Conservation (phyloP, 306 rosid species). For the Casuarina cunninghamiana region DNA sequence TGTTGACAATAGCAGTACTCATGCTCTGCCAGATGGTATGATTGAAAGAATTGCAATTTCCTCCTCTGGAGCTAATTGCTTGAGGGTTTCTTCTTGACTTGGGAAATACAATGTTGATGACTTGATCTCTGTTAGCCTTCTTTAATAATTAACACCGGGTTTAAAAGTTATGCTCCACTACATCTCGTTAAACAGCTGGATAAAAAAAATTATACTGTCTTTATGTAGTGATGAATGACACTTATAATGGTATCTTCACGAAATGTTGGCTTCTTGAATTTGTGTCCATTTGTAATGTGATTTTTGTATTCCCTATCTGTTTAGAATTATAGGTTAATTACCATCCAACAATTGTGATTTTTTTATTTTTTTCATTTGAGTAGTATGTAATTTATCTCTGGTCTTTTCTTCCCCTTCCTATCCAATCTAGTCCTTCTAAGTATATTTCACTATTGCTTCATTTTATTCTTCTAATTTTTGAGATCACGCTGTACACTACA, state of each 20-base stretch:
- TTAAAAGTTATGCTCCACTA: too few relatives aligned
- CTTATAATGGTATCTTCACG: neutral
- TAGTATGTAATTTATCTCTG: neutral
- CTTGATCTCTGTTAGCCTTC: conserved; percentile 5
- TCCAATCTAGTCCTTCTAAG: too few relatives aligned
- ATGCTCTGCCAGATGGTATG: conserved; percentile 60
- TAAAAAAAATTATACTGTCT: neutral
- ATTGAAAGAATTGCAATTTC: neutral
- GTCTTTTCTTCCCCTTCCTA: neutral
- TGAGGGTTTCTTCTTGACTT: conserved; percentile 11
- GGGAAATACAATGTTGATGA: conserved; percentile 19
- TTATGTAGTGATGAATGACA: neutral
- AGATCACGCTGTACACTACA: neutral
- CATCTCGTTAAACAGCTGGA: neutral
- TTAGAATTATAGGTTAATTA: neutral
- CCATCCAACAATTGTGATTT: neutral
- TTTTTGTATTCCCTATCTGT: neutral
- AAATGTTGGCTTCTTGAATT: neutral
- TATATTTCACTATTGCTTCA: too few relatives aligned
- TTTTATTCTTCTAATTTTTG: neutral
- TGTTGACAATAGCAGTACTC: conserved; percentile 58
- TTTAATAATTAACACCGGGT: neutral
- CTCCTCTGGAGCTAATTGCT: conserved; percentile 22
- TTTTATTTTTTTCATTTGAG: neutral
- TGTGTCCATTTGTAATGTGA: neutral